These are phyloP conservation scores for Boechera stricta DNA, from an alignment of 345 rosid species.

Conservation along the genomic window DNA sequence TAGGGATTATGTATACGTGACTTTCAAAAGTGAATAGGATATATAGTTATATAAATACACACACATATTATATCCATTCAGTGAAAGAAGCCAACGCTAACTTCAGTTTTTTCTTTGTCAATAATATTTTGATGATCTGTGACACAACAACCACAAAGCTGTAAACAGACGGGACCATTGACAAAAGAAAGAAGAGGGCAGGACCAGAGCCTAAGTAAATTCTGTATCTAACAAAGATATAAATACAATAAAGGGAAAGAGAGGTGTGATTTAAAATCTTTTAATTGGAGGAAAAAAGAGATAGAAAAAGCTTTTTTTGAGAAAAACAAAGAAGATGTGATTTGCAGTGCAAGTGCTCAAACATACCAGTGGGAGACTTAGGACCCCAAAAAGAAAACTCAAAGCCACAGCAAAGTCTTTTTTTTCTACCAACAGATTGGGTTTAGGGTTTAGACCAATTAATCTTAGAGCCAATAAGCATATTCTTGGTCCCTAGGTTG, in stretches of 20 bases:
- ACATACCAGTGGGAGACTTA: constrained; percentile 34
- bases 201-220: constrained; percentile 24
- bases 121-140: neutral
- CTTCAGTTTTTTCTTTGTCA: neutral
- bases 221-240: neutral
- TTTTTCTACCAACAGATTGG: neutral
- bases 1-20: neutral
- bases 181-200: constrained; percentile 1
- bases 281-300: neutral
- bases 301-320: neutral
- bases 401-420: constrained; percentile 29
- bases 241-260: neutral
- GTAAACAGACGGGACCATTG: constrained; percentile 23
- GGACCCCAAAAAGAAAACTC: constrained; percentile 10
- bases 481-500: constrained; percentile 5
- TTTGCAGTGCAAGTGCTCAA: constrained; percentile 30
- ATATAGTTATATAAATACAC: too few species aligned
- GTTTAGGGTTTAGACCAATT: constrained; percentile 8
- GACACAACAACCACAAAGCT: constrained; percentile 6
- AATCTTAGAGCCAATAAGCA: neutral
- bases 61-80: neutral
- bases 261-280: neutral
- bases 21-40: constrained; percentile 16
- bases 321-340: neutral
- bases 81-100: neutral